Conservation (phyloP, 164 flowering plant species). For the Piper betle region DNA sequence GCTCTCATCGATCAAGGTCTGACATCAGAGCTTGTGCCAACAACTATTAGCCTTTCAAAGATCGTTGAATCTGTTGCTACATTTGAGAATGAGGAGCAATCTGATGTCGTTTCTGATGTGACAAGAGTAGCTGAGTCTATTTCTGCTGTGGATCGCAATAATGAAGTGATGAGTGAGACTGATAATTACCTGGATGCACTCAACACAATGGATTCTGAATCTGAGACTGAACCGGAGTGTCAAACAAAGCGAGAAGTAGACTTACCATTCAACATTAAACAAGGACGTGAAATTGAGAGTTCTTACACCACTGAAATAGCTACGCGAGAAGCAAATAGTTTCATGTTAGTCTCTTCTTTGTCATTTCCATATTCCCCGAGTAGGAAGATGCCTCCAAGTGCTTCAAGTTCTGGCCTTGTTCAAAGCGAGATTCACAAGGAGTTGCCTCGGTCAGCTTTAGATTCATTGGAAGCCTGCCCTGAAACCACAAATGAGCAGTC, state of each 20-base stretch:
- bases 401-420: slow-evolving; percentile 9
- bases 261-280: slow-evolving; percentile 10
- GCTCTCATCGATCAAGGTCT: slow-evolving; percentile 11
- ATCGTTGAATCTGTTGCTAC: slow-evolving; percentile 12
- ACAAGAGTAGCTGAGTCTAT: slow-evolving; percentile 11
- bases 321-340: slow-evolving; percentile 13
- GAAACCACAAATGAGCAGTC: not conserved
- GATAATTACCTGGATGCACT: slow-evolving; percentile 76
- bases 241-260: slow-evolving; percentile 40
- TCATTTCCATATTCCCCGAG: slow-evolving; percentile 13
- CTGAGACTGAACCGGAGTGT: slow-evolving; percentile 51
- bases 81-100: slow-evolving; percentile 10
- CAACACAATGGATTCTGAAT: slow-evolving; percentile 80
- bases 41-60: slow-evolving; percentile 10
- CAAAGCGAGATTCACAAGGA: slow-evolving; percentile 11
- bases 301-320: slow-evolving; percentile 1
- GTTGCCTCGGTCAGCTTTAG: slow-evolving; percentile 11
- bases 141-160: slow-evolving; percentile 18
- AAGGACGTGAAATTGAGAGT: slow-evolving; percentile 13
- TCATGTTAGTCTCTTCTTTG: slow-evolving; percentile 17
- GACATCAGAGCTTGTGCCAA: slow-evolving; percentile 14
- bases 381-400: slow-evolving; percentile 5
- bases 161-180: slow-evolving; percentile 62
- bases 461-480: not conserved
- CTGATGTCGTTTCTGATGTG: slow-evolving; percentile 14